Conservation (phyloP, 306 rosid species). For the Cicer judaicum region DNA sequence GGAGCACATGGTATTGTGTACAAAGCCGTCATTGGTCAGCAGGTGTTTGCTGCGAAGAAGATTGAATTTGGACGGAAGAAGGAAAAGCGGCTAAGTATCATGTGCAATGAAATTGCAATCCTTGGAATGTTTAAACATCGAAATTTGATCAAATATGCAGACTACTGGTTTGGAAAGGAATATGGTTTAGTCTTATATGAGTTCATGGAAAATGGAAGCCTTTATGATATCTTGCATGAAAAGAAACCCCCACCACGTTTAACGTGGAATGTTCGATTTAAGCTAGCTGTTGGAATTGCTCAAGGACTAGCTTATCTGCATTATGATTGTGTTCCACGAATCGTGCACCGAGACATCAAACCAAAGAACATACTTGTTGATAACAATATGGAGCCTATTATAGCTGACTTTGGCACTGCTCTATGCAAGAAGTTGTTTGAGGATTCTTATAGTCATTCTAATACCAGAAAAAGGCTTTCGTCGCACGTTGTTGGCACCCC, state of each 20-base stretch:
- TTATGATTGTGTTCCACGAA: slow-evolving; percentile 68
- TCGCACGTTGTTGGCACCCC: slow-evolving; percentile 58
- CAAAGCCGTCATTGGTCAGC: slow-evolving; percentile 56
- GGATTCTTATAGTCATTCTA: slow-evolving; percentile 32
- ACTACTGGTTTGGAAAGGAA: slow-evolving; percentile 60
- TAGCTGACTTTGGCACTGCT: slow-evolving; percentile 81
- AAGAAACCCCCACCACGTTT: slow-evolving; percentile 51
- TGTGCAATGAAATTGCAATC: slow-evolving; percentile 70
- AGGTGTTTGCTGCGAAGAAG: slow-evolving; percentile 69
- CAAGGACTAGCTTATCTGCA: slow-evolving; percentile 80
- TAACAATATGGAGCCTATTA: slow-evolving; percentile 74
- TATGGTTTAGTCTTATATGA: slow-evolving; percentile 64
- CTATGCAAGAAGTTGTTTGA: slow-evolving; percentile 45
- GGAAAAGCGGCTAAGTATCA: slow-evolving; percentile 51
- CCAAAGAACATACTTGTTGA: slow-evolving; percentile 76
- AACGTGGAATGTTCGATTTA: slow-evolving; percentile 64
- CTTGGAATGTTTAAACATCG: slow-evolving; percentile 68
- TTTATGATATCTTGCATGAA: slow-evolving; percentile 70
- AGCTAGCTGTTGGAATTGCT: slow-evolving; percentile 71
- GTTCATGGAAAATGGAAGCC: slow-evolving; percentile 82
- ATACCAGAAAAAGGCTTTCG: slow-evolving; percentile 57
- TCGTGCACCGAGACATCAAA: slow-evolving; percentile 84
- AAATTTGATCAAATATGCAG: slow-evolving; percentile 66
- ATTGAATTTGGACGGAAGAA: slow-evolving; percentile 47
- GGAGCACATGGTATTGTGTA: slow-evolving; percentile 90